These are phyloP conservation scores for Cyphellophora attinorum DNA, from an alignment of 2,329 filamentous ascomycete species.

Conservation along the genomic window DNA sequence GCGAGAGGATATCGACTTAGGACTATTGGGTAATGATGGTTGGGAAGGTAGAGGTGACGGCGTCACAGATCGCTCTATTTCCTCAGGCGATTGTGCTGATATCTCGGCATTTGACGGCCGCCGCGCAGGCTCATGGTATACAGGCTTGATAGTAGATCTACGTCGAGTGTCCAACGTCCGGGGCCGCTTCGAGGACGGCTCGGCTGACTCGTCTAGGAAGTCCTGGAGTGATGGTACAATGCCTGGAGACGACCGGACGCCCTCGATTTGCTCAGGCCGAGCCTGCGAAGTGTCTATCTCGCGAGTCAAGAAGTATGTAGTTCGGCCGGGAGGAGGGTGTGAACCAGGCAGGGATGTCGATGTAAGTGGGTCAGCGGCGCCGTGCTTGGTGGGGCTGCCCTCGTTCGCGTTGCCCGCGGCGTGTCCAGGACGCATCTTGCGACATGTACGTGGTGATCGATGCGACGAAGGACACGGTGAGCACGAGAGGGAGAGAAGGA, in stretches of 20 bases:
- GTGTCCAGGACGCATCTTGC: no score
- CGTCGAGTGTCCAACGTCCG: conserved; percentile 19
- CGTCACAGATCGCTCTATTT: conserved; percentile 15
- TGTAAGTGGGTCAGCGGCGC: no score
- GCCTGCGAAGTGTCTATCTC: conserved; percentile 32
- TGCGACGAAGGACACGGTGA: no score
- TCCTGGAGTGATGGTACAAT: conserved; percentile 23
- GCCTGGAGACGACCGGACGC: conserved; percentile 1
- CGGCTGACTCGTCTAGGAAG: conserved; percentile 22
- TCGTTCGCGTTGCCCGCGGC: no score
- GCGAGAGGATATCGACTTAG: conserved; percentile 49
- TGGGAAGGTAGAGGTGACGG: conserved; percentile 26
- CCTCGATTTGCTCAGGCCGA: conserved; percentile 4
- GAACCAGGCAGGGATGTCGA: conserved; percentile 17
- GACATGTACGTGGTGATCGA: no score
- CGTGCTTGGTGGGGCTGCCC: no score
- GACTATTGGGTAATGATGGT: conserved; percentile 45
- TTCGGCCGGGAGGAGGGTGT: conserved; percentile 29
- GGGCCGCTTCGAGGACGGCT: conserved; percentile 16
- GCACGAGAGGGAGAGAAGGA: no score
- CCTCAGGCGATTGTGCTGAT: conserved; percentile 19
- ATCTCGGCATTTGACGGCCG: conserved; percentile 7
- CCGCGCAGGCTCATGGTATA: conserved; percentile 10
- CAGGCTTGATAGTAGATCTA: conserved; percentile 18
- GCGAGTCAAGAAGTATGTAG: conserved; percentile 52